Evolutionary conservation across 2,329 filamentous ascomycete species (phyloP).

Genomic region (Xylaria multiplex): DNA sequence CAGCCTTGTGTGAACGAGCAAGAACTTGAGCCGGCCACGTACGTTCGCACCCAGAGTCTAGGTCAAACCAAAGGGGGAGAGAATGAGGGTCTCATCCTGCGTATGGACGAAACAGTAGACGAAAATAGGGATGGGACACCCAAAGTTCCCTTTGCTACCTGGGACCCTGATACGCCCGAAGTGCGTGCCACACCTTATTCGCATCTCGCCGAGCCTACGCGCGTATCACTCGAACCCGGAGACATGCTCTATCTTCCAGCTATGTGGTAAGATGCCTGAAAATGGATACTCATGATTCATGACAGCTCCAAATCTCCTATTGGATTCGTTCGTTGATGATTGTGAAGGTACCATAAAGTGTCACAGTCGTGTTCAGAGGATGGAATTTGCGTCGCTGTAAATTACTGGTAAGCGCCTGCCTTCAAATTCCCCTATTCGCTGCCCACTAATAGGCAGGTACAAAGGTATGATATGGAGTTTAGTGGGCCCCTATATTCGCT

Average conservation of each 20-base stretch:
- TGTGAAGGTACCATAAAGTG: constrained; percentile 77
- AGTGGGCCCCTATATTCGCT: constrained; percentile 73
- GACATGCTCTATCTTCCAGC: constrained; percentile 86
- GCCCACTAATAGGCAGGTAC: constrained; percentile 21
- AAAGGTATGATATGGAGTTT: constrained; percentile 85
- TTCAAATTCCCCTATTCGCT: constrained; percentile 12
- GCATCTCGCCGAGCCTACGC: constrained; percentile 65
- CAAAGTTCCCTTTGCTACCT: constrained; percentile 73
- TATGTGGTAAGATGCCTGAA: constrained; percentile 70
- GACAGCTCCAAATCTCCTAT: not conserved
- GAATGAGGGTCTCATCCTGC: constrained; percentile 24
- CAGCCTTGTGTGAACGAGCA: constrained; percentile 75
- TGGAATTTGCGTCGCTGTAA: constrained; percentile 79
- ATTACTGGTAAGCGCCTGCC: constrained; percentile 73
- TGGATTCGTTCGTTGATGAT: constrained; percentile 5
- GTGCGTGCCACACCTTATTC: constrained; percentile 67
- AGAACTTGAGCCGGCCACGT: constrained; percentile 66
- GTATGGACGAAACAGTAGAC: constrained; percentile 27
- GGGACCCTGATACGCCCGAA: constrained; percentile 74
- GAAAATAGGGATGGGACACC: constrained; percentile 35
- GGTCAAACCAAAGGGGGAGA: constrained; percentile 12
- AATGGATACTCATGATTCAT: not conserved
- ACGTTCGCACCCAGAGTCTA: constrained; percentile 53
- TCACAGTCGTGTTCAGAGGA: constrained; percentile 74
- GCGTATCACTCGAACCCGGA: constrained; percentile 75